Evolutionary conservation across 192 early-diverging fungal genomes (phyloP).

Genomic region (Coemansia sp.): DNA sequence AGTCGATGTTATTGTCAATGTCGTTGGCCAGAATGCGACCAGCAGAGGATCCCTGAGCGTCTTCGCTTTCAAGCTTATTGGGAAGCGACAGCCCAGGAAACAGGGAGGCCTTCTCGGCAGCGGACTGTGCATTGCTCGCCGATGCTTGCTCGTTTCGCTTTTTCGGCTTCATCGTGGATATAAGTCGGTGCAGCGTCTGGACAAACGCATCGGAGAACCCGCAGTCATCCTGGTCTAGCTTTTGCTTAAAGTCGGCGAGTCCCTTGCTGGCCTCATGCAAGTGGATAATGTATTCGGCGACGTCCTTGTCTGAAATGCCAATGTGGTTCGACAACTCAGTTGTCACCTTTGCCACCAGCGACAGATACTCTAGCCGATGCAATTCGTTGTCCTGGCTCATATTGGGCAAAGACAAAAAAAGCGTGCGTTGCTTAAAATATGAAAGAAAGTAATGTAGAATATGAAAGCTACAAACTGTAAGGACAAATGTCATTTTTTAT

Average conservation of each 20-base stretch:
- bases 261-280: conserved; percentile 74
- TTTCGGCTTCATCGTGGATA: conserved; percentile 81
- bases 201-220: conserved; percentile 87
- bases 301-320: conserved; percentile 85
- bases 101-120: conserved; percentile 62
- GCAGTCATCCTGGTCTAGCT: conserved; percentile 71
- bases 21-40: conserved; percentile 35
- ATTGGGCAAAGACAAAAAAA: neutral
- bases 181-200: conserved; percentile 84
- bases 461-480: no score
- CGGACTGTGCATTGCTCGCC: conserved; percentile 26
- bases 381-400: conserved; percentile 52
- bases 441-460: neutral
- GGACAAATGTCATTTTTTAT: neutral
- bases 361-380: conserved; percentile 84
- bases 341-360: conserved; percentile 87
- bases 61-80: conserved; percentile 18
- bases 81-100: conserved; percentile 83
- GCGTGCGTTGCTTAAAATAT: neutral
- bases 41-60: neutral
- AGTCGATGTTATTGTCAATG: conserved; percentile 43
- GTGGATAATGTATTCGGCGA: conserved; percentile 92
- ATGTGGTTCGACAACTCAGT: conserved; percentile 93
- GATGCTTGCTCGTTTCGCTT: conserved; percentile 8
- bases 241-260: conserved; percentile 68